Evolutionary conservation across 106 monocot genomes (phyloP), one percentile per base, ranked within the genome.

Genomic region (Dendrobium nobile): DNA sequence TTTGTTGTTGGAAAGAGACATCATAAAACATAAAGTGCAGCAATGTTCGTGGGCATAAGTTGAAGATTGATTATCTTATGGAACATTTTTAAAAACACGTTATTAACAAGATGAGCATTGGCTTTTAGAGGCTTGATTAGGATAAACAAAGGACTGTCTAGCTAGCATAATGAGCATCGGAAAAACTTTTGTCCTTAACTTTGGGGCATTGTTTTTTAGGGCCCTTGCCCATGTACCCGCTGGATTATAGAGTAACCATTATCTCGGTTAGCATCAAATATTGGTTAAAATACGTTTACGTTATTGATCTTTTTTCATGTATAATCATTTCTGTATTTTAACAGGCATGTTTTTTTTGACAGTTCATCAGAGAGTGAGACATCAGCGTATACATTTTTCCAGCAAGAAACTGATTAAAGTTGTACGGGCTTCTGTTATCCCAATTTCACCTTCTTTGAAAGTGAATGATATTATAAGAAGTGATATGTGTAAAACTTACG

Each of bases 401-500:
- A 74, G 72, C 47, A 80, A 75, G 75, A 87, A 75, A 77, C 54
- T 67, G 51, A 48, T 54, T 17, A 75, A 77, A 65, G 77, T 85
- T 68, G 24, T 87, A 24, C 85, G 77, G 42, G 84, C 92, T 79
- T 79, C 82, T 42, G 88, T 83, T 74, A 51, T 89, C 61, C 86
- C 92, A 44, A 58, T 85, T 68, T 43, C 82, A 68, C 75, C 85
- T 64, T 78, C 90, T 43, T 64, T 86, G 37, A 24, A 80, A 72
- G 90, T 87, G 75, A 82, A 85, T 87, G 84, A 83, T 41, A 87
- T 89, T 28, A 47, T 85, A 67, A 87, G 87, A 72, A 88, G 81
- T 67, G 78, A 86, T 77, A 88, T 94, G 90, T 88, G 85, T 75
- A 90, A 97, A 88, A 90, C 42, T 24, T 97, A 91, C 83, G 96